Base-by-base conservation (phyloP, 805 yeast species). In the Spathaspora sp. region DNA sequence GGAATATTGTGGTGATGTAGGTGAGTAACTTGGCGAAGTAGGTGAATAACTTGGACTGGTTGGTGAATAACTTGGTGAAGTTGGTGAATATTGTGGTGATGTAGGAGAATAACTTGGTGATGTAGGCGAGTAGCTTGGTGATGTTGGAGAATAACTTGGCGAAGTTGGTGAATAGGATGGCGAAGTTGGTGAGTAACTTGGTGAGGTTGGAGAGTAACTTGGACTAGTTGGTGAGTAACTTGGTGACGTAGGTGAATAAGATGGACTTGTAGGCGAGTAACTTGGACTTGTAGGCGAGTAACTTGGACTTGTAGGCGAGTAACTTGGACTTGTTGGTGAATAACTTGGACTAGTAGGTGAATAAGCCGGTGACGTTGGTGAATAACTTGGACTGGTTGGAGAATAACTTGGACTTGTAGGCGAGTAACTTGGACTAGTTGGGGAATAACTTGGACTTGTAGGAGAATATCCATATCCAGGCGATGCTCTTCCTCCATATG, bases 271-370 rank as follows among this genome's bases (percentile, higher is more conserved):
- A 38, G 83, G 81, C 1, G 78, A 70, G 55, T 79, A 78, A 12
- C 75, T 61, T 58, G 96, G 94, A 0, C 89, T 82, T 0, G 92
- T 86, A 50, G 94, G 94, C 0, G 82, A 72, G 63, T 84, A 84
- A 5, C 67, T 57, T 53, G 89, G 89, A 3, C 83, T 76, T 0
- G 89, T 83, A 48, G 89, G 88, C 0, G 80, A 72, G 64, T 84
- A 82, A 28, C 66, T 55, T 58, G 94, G 93, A 5, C 89, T 82
- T 1, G 94, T 87, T 46, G 96, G 96, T 1, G 86, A 78, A 68
- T 89, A 89, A 1, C 72, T 60, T 54, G 97, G 97, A 0, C 93
- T 85, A 0, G 96, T 89, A 55, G 94, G 93, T 0, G 82, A 75
- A 63, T 86, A 86, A 2, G 78, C 67, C 57, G 92, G 92, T 2